phyloP scores from a whole-genome alignment of 805 yeast species.

The Saturnispora sanitii region DNA sequence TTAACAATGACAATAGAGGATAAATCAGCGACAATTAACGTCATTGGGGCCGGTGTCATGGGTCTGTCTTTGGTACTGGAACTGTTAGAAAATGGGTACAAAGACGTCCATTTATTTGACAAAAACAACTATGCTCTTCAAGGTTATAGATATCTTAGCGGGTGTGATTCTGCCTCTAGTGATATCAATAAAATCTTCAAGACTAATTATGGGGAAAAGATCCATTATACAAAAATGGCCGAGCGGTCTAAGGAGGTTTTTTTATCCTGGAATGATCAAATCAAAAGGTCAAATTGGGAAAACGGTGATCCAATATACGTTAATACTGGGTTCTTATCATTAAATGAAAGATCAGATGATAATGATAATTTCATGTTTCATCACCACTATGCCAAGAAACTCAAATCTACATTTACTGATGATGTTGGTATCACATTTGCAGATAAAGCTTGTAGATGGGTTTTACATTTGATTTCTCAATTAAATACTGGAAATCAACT shows the following conservation, averaged over 20 bases:
- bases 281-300: slow-evolving; percentile 12
- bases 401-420: slow-evolving; percentile 21
- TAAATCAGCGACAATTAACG: slow-evolving; percentile 16
- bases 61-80: slow-evolving; percentile 36
- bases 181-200: slow-evolving; percentile 19
- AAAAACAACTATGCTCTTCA: slow-evolving; percentile 11
- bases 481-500: slow-evolving; percentile 17
- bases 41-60: slow-evolving; percentile 43
- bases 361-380: too few relatives aligned
- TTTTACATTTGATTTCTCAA: slow-evolving; percentile 14
- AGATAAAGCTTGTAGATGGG: slow-evolving; percentile 26
- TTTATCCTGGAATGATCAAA: slow-evolving; percentile 16
- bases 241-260: slow-evolving; percentile 12
- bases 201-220: slow-evolving; percentile 15
- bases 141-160: slow-evolving; percentile 14
- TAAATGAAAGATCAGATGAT: background rate
- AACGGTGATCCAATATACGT: slow-evolving; percentile 13
- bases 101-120: slow-evolving; percentile 16
- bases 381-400: too few relatives aligned
- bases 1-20: slow-evolving; percentile 2
- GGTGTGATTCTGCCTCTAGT: slow-evolving; percentile 18
- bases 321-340: slow-evolving; percentile 13
- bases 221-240: slow-evolving; percentile 16
- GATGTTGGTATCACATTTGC: slow-evolving; percentile 26
- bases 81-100: slow-evolving; percentile 15